These are phyloP conservation scores for Magnusiomyces ingens DNA, from an alignment of 1,139 yeast species.

Conservation along the genomic window DNA sequence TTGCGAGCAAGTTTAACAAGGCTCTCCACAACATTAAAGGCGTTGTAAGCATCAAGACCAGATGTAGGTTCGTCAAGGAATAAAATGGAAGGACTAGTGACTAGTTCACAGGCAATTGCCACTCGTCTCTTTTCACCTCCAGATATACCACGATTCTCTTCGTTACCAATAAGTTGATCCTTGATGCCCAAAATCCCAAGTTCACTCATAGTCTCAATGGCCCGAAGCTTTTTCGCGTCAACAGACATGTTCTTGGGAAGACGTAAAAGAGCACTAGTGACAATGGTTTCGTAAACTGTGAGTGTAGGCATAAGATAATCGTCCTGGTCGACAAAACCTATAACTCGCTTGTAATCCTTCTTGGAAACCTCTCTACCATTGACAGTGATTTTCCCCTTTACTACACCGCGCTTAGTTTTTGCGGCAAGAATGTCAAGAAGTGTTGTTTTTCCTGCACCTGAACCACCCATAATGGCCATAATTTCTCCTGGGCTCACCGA, in stretches of 20 bases:
- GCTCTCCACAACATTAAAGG: conserved; percentile 82
- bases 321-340: conserved; percentile 97
- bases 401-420: conserved; percentile 70
- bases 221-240: conserved; percentile 68
- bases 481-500: conserved; percentile 80
- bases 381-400: conserved; percentile 58
- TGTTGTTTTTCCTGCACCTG: conserved; percentile 98
- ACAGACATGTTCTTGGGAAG: conserved; percentile 74
- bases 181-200: conserved; percentile 75
- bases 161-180: conserved; percentile 83
- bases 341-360: conserved; percentile 53
- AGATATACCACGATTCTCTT: conserved; percentile 84
- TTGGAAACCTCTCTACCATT: conserved; percentile 48
- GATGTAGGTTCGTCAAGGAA: conserved; percentile 89
- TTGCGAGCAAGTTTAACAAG: conserved; percentile 72
- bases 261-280: conserved; percentile 83
- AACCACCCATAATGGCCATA: conserved; percentile 95
- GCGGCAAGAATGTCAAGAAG: conserved; percentile 83
- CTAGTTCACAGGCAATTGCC: conserved; percentile 70
- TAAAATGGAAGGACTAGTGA: conserved; percentile 63
- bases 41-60: conserved; percentile 90
- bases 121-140: conserved; percentile 88
- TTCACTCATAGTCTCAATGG: conserved; percentile 76
- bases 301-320: conserved; percentile 85
- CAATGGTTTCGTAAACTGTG: conserved; percentile 91